These are phyloP conservation scores for Chimonanthus praecox DNA, from an alignment of 164 flowering plant species.

Conservation along the genomic window DNA sequence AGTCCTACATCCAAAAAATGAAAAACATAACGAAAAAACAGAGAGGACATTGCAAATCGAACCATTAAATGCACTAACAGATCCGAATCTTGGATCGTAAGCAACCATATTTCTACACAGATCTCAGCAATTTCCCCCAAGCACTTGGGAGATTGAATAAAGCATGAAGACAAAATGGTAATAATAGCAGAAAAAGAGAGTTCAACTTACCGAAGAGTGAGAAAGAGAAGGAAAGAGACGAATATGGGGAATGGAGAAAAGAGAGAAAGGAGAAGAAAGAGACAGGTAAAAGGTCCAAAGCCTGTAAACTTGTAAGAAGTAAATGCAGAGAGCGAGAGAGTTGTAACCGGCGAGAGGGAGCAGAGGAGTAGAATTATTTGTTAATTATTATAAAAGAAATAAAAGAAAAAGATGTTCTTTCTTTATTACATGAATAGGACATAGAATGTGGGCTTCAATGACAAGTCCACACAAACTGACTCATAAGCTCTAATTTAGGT, in stretches of 20 bases:
- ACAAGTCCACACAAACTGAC: no score
- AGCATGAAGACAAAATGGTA: neutral
- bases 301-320: neutral
- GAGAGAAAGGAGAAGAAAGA: neutral
- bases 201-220: neutral
- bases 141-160: neutral
- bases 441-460: no score
- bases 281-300: neutral
- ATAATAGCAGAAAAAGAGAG: neutral
- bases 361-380: neutral
- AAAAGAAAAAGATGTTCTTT: no score
- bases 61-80: neutral
- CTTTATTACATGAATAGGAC: no score
- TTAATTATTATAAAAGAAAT: no score
- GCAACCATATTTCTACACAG: neutral
- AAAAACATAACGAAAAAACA: neutral
- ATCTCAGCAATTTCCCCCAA: neutral
- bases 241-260: neutral
- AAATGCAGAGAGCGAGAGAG: neutral
- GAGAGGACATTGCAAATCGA: neutral
- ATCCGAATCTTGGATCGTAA: neutral
- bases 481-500: no score
- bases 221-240: neutral
- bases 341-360: slow-evolving; percentile 3
- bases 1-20: neutral